Base-by-base conservation (phyloP, 2,329 filamentous ascomycete genomes). In the Botrytis hyacinthi region DNA sequence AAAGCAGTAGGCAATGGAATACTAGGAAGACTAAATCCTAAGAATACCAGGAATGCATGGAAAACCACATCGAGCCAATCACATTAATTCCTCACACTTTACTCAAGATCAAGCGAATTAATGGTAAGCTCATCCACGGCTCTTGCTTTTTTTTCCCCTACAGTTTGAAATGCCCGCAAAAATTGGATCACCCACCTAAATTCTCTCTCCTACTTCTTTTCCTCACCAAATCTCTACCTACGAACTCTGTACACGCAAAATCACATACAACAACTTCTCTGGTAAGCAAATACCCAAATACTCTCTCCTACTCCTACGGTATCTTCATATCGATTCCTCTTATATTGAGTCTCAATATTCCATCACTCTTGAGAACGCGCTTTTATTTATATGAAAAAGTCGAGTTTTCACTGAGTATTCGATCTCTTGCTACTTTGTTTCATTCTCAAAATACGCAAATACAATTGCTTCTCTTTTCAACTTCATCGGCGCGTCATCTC, bases 181-280 rank as follows among this genome's bases (percentile, higher is more conserved):
- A 51, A 32, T 40, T n/a, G 10, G 48, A 61, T 67, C 70, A 57
- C 70, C 42, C 70, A 68, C 70, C 44, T n/a, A 65, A 37, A 68
- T 54, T 20, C 62, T 51, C 59, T 66, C 60, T 67, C 60, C 60
- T 72, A 68, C 59, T 57, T 72, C 59, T 67, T 44, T 67, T 67
- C 70, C 61, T 68, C 68, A 62, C 68, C 68, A 62, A 70, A 70
- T 65, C 60, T 70, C 68, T 66, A 22, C 60, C 70, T 72, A 1
- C 60, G 44, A 44, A 68, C 35, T 68, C 48, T 68, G 46, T 68
- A 68, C 65, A 68, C 70, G 60, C 70, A 65, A 65, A 67, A 40
- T 54, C 44, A 66, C 61, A 67, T 37, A 54, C 70, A 65, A 40
- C 40, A 51, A 69, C 51, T 57, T 46, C 40, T 60, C 67, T 70